Evolutionary conservation across 2,329 filamentous ascomycete species (phyloP).

Genomic region (Paramyrothecium roridum): DNA sequence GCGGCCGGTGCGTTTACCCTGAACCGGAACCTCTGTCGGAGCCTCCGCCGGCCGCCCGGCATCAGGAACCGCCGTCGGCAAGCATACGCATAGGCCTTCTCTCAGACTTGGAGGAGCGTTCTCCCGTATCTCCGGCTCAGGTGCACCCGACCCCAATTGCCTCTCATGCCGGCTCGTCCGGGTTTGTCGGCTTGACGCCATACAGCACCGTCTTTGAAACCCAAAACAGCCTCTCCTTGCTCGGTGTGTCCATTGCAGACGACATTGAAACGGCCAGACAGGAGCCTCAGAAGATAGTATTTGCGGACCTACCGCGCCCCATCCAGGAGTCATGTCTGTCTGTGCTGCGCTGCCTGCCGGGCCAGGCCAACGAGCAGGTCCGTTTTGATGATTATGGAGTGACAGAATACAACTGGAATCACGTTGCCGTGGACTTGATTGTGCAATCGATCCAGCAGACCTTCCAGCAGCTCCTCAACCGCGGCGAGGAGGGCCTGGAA

Average conservation of each 20-base stretch:
- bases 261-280: neutral
- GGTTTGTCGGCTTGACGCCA: constrained; percentile 43
- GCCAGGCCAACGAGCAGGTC: constrained; percentile 14
- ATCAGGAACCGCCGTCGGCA: neutral
- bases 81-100: too few species aligned
- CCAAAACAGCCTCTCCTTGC: constrained; percentile 31
- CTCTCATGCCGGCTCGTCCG: constrained; percentile 14
- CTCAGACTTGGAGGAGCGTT: too few species aligned
- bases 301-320: constrained; percentile 16
- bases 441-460: constrained; percentile 26
- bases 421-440: constrained; percentile 21
- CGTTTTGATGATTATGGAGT: constrained; percentile 11
- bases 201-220: constrained; percentile 38
- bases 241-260: constrained; percentile 11
- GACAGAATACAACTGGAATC: constrained; percentile 27
- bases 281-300: constrained; percentile 7
- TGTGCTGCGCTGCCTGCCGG: constrained; percentile 33
- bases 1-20: constrained; percentile 32
- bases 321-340: constrained; percentile 32
- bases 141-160: too few species aligned
- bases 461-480: constrained; percentile 24
- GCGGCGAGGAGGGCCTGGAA: constrained; percentile 26
- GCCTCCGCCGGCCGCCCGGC: constrained; percentile 11
- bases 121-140: too few species aligned
- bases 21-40: constrained; percentile 11